Evolutionary conservation across 2,329 filamentous ascomycete genomes (phyloP).

Genomic region (Fusarium pseudograminearum): DNA sequence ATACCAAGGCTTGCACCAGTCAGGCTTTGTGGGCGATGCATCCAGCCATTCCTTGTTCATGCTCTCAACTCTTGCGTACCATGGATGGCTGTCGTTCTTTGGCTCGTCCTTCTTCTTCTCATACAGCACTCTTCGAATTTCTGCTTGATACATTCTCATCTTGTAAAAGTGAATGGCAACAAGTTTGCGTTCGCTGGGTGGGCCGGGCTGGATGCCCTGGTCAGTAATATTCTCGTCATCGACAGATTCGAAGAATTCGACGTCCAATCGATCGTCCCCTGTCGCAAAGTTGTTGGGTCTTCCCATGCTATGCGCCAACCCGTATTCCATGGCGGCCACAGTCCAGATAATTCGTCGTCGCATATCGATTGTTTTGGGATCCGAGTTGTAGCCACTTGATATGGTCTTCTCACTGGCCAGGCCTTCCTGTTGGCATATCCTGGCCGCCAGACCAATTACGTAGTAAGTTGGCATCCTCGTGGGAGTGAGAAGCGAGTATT

Average conservation of each 20-base stretch:
- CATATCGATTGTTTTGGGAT: conserved; percentile 87
- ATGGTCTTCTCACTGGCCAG: conserved; percentile 92
- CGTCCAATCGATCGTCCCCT: conserved; percentile 83
- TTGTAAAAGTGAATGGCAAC: conserved; percentile 94
- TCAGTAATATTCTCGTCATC: conserved; percentile 86
- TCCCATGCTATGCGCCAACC: conserved; percentile 87
- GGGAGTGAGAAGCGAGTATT: conserved; percentile 92
- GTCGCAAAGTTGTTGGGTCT: conserved; percentile 88
- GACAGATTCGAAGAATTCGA: conserved; percentile 84
- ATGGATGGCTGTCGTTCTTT: conserved; percentile 82
- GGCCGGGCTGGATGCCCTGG: conserved; percentile 78
- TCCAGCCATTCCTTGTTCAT: conserved; percentile 86
- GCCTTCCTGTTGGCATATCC: conserved; percentile 89
- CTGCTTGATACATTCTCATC: conserved; percentile 87
- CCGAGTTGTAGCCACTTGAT: conserved; percentile 69
- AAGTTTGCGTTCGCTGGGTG: conserved; percentile 83
- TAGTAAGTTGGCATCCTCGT: conserved; percentile 94
- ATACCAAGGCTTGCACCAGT: conserved; percentile 84
- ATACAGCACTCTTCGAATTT: conserved; percentile 88
- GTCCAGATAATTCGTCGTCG: conserved; percentile 89
- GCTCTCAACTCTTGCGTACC: conserved; percentile 84
- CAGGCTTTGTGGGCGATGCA: conserved; percentile 75
- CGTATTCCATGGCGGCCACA: conserved; percentile 87
- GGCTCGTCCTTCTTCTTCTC: conserved; percentile 84
- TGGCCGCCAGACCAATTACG: conserved; percentile 87